These are phyloP conservation scores for Populus trichocarpa DNA, from an alignment of 441 rosid genomes.

Conservation along the genomic window DNA sequence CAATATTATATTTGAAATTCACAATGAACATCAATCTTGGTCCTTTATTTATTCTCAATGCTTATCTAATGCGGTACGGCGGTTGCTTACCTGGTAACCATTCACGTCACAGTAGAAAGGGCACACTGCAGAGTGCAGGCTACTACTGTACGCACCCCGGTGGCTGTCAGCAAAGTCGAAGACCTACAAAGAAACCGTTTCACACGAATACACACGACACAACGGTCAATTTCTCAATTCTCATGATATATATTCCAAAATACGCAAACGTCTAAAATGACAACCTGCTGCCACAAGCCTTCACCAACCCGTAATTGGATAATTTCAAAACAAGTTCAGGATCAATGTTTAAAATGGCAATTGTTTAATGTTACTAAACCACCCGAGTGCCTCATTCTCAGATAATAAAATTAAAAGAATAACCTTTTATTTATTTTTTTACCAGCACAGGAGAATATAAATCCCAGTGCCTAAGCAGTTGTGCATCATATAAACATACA, in stretches of 20 bases:
- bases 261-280: neutral
- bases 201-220: neutral
- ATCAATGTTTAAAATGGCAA: neutral
- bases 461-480: neutral
- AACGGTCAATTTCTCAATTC: constrained; percentile 28
- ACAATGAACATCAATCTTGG: neutral
- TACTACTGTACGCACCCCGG: constrained; percentile 85
- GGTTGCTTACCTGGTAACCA: constrained; percentile 69
- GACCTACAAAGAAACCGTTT: constrained; percentile 38
- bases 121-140: constrained; percentile 54
- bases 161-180: constrained; percentile 73
- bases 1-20: neutral
- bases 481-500: neutral
- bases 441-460: neutral
- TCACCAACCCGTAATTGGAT: neutral
- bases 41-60: neutral
- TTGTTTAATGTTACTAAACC: neutral
- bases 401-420: neutral
- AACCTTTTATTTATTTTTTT: neutral
- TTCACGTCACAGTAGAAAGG: constrained; percentile 93
- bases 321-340: neutral
- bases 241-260: neutral
- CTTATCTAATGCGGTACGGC: constrained; percentile 18
- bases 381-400: neutral
- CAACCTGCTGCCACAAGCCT: neutral